phyloP scores from a whole-genome alignment of 2,329 filamentous ascomycete genomes.

The Aphanocladium album region DNA sequence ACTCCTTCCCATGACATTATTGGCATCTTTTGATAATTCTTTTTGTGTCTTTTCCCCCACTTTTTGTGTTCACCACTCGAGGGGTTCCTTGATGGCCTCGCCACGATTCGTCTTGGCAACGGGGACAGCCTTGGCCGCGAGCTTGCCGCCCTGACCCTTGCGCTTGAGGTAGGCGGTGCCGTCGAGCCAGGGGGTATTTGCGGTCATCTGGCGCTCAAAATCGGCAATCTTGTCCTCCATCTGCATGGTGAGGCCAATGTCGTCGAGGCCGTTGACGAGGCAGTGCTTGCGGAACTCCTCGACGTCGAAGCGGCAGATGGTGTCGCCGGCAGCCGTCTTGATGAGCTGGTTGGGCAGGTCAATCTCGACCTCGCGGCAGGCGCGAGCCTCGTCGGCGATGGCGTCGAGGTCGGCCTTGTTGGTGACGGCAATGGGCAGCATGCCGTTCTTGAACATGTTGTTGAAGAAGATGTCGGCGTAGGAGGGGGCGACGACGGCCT shows the following conservation, averaged over 20 bases:
- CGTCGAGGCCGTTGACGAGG: conserved; percentile 86
- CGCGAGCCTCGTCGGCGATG: conserved; percentile 71
- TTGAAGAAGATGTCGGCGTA: conserved; percentile 85
- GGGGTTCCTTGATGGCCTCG: conserved; percentile 74
- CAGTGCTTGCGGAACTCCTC: conserved; percentile 95
- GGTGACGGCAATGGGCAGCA: conserved; percentile 78
- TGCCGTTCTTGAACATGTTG: conserved; percentile 99
- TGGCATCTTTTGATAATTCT: background rate
- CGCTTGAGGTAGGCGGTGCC: conserved; percentile 73
- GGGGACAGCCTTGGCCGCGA: conserved; percentile 56
- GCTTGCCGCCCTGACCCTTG: conserved; percentile 48
- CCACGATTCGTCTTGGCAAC: conserved; percentile 88
- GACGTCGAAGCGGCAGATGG: conserved; percentile 76
- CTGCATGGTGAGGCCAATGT: conserved; percentile 92
- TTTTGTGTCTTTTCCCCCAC: background rate
- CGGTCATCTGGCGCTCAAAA: conserved; percentile 74
- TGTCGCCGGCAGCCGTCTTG: conserved; percentile 67
- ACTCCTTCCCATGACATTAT: conserved; percentile 12
- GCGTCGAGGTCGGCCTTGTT: conserved; percentile 61
- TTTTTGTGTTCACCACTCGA: conserved; percentile 66
- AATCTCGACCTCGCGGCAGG: conserved; percentile 80
- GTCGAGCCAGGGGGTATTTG: conserved; percentile 85
- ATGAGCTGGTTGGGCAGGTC: conserved; percentile 83
- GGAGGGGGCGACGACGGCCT: conserved; percentile 83
- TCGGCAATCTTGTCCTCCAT: conserved; percentile 80